Base-by-base conservation (phyloP, 345 rosid genomes). In the Arabidopsis suecica region DNA sequence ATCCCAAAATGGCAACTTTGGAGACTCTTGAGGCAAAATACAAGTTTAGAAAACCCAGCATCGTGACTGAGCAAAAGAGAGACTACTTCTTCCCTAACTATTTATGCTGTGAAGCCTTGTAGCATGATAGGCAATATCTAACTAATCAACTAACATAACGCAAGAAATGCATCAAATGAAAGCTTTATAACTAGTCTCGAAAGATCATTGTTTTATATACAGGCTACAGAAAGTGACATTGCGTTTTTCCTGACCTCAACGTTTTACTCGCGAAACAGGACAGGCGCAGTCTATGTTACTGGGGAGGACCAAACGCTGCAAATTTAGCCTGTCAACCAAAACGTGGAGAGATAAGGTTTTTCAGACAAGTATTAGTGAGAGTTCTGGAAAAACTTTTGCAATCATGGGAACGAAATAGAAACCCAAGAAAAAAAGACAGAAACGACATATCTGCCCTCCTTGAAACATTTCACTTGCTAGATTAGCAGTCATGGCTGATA, bases 401-500 rank as follows among this genome's bases (percentile, higher is more conserved):
- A 16, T 58, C 66, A 57, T 34, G 50, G 40, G 37, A 63, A 8
- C 49, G 32, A 28, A 37, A 67, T 40, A 13, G 32, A 48, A 33
- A 33, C 22, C n/a, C 68, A 9, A 23, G 18, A 16, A 25, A 18
- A 5, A 32, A 38, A 51, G 20, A 41, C 12, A 36, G 5, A 47
- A 61, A 45, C 54, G 68, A 69, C 72, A 45, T 8, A 14, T 20
- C 22, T 53, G 47, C 45, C 61, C 50, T 50, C 25, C 34, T 56
- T 5, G 23, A 71, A 49, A 40, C 49, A 45, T 4, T 5, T 49
- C 41, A 32, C 22, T 76, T 10, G 63, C 49, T 61, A 8, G 42
- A 61, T 61, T 55, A 72, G 85, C 79, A 53, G 77, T 73, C 79
- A 73, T 66, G 76, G 79, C 82, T 71, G 69, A 67, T 78, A 81